phyloP scores from a whole-genome alignment of 1,284 basidiomycete species.

The Ganoderma meredithae region DNA sequence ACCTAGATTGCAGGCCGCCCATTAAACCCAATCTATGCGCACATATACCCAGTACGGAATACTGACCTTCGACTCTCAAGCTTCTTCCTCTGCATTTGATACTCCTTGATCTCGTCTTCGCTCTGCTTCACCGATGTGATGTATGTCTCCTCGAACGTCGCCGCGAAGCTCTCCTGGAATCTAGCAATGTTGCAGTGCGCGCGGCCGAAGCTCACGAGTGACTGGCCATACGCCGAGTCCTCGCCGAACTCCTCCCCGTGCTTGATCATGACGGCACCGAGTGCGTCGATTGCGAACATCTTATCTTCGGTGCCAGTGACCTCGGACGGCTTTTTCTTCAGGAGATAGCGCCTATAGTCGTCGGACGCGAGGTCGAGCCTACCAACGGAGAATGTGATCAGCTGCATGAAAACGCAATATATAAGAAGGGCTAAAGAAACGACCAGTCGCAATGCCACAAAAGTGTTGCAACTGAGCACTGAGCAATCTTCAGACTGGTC shows the following conservation, averaged over 20 bases:
- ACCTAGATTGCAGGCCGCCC: constrained; percentile 47
- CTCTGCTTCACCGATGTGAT: constrained; percentile 68
- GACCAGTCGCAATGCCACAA: too few species aligned
- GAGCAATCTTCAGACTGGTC: too few species aligned
- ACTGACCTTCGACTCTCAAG: constrained; percentile 79
- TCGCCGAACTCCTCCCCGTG: constrained; percentile 85
- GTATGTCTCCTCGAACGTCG: constrained; percentile 76
- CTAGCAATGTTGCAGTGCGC: constrained; percentile 85
- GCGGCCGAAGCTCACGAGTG: constrained; percentile 75
- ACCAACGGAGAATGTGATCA: neutral
- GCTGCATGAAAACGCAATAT: neutral
- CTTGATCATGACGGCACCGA: constrained; percentile 86
- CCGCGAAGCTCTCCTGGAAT: constrained; percentile 80
- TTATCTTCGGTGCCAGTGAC: constrained; percentile 68
- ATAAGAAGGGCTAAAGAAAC: too few species aligned
- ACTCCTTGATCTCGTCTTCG: constrained; percentile 75
- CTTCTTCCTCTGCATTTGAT: constrained; percentile 75
- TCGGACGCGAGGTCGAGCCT: constrained; percentile 70
- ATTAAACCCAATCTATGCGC: neutral
- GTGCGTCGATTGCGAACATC: constrained; percentile 74
- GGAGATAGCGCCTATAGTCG: constrained; percentile 65
- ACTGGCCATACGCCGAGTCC: constrained; percentile 75
- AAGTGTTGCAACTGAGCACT: too few species aligned
- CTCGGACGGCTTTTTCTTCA: constrained; percentile 72
- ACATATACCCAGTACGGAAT: neutral